Conservation (phyloP, 2,329 filamentous ascomycete genomes). For the Hirsutella rhossiliensis region DNA sequence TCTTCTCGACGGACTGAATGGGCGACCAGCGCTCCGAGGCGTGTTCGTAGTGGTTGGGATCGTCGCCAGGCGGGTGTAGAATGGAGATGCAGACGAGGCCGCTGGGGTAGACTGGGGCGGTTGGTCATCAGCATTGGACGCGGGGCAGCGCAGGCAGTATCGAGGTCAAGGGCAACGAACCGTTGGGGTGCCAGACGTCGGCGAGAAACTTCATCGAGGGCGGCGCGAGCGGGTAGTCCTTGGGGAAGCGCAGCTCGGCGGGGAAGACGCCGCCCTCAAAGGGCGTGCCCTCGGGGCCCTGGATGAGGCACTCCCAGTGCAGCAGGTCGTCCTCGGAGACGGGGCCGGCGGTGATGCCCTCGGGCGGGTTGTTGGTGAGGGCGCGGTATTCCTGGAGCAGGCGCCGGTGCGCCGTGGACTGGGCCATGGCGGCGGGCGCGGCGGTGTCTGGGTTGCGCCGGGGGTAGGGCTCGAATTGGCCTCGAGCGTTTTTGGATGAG, state of each 20-base stretch:
- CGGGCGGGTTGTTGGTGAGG: constrained; percentile 88
- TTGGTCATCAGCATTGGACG: not conserved
- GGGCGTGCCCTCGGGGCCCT: constrained; percentile 88
- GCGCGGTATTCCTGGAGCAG: constrained; percentile 95
- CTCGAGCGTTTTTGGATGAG: too few species aligned
- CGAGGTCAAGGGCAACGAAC: constrained; percentile 31
- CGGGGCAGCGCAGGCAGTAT: too few species aligned
- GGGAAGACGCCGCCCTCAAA: constrained; percentile 95
- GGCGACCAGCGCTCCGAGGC: constrained; percentile 93
- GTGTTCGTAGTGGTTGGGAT: constrained; percentile 96
- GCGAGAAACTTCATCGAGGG: constrained; percentile 93
- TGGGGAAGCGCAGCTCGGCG: constrained; percentile 87
- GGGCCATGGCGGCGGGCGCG: constrained; percentile 32
- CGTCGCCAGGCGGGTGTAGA: constrained; percentile 88
- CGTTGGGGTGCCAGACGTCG: constrained; percentile 94
- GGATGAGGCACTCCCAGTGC: constrained; percentile 91
- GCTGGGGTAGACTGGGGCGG: constrained; percentile 64
- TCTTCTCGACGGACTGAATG: constrained; percentile 96
- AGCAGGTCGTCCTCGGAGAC: constrained; percentile 91
- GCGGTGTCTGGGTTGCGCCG: not conserved
- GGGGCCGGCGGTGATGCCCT: constrained; percentile 92
- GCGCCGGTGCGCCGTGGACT: constrained; percentile 58
- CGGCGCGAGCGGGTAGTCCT: constrained; percentile 92
- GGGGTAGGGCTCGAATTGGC: not conserved
- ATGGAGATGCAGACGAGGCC: constrained; percentile 97